Conservation (phyloP, 2,329 filamentous ascomycete genomes). For the Pyrenochaeta sp. region DNA sequence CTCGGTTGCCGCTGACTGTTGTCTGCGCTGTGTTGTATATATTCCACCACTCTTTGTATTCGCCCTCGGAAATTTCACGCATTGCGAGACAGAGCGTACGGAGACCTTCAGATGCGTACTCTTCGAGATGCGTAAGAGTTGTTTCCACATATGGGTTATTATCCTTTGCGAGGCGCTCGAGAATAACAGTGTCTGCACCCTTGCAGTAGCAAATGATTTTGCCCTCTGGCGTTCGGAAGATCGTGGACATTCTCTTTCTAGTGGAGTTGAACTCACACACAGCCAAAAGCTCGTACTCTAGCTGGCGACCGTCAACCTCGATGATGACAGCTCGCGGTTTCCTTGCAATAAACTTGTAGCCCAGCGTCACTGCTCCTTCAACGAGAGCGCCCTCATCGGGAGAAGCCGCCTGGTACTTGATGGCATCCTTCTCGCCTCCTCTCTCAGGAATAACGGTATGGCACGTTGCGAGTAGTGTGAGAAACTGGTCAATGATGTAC, state of each 20-base stretch:
- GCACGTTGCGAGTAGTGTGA: constrained; percentile 85
- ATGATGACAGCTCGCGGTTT: constrained; percentile 91
- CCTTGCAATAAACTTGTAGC: constrained; percentile 89
- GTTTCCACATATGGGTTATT: constrained; percentile 83
- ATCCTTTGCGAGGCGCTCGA: constrained; percentile 84
- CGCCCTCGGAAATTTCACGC: constrained; percentile 88
- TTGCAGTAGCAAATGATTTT: constrained; percentile 95
- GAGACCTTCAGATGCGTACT: constrained; percentile 95
- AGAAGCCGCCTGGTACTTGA: constrained; percentile 98
- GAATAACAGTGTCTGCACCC: constrained; percentile 95
- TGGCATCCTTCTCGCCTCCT: constrained; percentile 78
- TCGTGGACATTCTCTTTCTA: constrained; percentile 96
- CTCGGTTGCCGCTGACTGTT: constrained; percentile 89
- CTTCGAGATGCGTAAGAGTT: constrained; percentile 95
- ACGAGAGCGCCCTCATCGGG: constrained; percentile 98
- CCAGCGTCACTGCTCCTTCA: constrained; percentile 83
- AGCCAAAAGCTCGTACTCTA: constrained; percentile 88
- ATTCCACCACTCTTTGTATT: constrained; percentile 86
- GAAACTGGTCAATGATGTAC: constrained; percentile 80
- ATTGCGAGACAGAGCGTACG: constrained; percentile 94
- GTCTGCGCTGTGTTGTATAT: constrained; percentile 89
- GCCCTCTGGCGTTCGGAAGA: constrained; percentile 95
- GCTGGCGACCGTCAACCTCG: constrained; percentile 71
- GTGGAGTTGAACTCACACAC: constrained; percentile 99
- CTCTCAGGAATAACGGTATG: constrained; percentile 97